A percentile compares a stretch with the other conserved stretches of the same genome.
phyloP scores from a whole-genome alignment of 192 early-diverging fungal genomes.

The Allomyces arbusculus region DNA sequence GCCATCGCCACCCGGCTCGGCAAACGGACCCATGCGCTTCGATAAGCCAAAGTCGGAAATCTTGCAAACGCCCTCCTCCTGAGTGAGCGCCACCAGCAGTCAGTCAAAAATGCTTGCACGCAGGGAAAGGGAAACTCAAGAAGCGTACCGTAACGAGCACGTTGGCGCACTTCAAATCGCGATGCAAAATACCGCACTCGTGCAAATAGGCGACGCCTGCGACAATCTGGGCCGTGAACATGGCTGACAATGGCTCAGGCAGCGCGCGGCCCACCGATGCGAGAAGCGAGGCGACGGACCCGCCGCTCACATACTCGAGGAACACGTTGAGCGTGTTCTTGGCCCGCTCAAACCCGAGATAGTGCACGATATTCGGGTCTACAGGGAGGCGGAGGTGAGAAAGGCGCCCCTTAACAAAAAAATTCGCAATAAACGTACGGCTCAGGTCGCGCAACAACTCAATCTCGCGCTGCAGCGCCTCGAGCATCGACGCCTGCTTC shows the following conservation, averaged over 20 bases:
- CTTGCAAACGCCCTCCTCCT: slow-evolving; percentile 70
- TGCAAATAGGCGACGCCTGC: slow-evolving; percentile 75
- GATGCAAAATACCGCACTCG: slow-evolving; percentile 44
- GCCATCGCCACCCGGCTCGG: slow-evolving; percentile 5
- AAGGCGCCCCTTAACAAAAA: too few relatives aligned
- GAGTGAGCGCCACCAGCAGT: slow-evolving; percentile 26
- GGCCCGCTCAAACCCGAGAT: slow-evolving; percentile 52
- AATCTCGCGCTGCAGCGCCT: slow-evolving; percentile 52
- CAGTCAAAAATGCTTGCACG: not conserved
- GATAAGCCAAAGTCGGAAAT: slow-evolving; percentile 95
- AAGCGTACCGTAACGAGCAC: slow-evolving; percentile 11
- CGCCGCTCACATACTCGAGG: slow-evolving; percentile 91
- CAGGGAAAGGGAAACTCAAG: not conserved
- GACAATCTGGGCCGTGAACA: slow-evolving; percentile 62
- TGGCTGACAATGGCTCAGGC: slow-evolving; percentile 47
- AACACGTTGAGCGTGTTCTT: slow-evolving; percentile 70
- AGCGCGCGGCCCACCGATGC: slow-evolving; percentile 44
- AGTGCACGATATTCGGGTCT: slow-evolving; percentile 39
- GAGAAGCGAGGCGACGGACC: slow-evolving; percentile 60
- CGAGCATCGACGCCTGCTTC: slow-evolving; percentile 12
- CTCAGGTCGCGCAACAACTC: slow-evolving; percentile 42
- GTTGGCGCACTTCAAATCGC: slow-evolving; percentile 5
- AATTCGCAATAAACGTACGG: not conserved
- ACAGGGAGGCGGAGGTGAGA: too few relatives aligned
- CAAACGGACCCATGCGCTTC: slow-evolving; percentile 37